Percentiles rank a stretch among this genome's conserved stretches.
These are phyloP conservation scores for Letharia columbiana DNA, from an alignment of 495 filamentous ascomycete species.

Conservation along the genomic window DNA sequence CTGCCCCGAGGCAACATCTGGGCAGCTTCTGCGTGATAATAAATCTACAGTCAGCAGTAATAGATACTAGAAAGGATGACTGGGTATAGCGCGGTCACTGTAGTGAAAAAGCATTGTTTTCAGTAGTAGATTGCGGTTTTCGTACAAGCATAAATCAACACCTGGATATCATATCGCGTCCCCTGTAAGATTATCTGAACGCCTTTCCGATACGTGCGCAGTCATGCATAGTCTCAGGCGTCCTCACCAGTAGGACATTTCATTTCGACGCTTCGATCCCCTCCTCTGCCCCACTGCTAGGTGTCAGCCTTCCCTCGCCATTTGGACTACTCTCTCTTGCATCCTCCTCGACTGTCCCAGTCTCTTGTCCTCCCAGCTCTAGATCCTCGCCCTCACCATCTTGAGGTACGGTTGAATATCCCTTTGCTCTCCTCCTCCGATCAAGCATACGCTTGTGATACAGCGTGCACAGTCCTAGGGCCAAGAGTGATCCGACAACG, in stretches of 20 bases:
- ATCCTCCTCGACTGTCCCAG: conserved; percentile 52
- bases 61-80: background rate
- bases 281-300: conserved; percentile 21
- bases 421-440: conserved; percentile 64
- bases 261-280: conserved; percentile 16
- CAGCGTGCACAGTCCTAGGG: conserved; percentile 67
- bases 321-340: conserved; percentile 33
- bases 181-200: background rate
- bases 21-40: background rate
- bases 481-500: conserved; percentile 64
- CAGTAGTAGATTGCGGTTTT: background rate
- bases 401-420: conserved; percentile 55
- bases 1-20: background rate
- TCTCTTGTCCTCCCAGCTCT: conserved; percentile 49
- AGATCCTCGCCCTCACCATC: conserved; percentile 42
- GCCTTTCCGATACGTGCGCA: background rate
- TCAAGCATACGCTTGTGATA: conserved; percentile 96
- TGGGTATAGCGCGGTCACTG: background rate
- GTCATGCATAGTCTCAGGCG: background rate
- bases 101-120: background rate
- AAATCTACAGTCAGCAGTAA: background rate
- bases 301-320: conserved; percentile 21
- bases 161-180: background rate
- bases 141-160: background rate
- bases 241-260: background rate